phyloP scores from a whole-genome alignment of 1,284 basidiomycete species.

The Ustilago crameri region DNA sequence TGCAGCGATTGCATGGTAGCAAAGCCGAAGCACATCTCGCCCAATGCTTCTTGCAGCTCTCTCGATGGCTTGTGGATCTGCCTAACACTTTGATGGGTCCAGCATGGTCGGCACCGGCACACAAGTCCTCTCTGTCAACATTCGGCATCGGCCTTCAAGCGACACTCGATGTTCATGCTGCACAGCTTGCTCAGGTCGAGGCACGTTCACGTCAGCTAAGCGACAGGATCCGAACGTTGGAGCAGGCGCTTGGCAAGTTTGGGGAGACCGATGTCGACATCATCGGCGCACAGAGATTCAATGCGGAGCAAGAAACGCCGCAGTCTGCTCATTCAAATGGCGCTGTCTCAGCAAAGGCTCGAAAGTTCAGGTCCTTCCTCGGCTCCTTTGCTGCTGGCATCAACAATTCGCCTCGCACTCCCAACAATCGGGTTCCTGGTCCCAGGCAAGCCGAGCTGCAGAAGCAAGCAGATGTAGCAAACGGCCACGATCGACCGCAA shows the following conservation, averaged over 20 bases:
- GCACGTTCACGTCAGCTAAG: constrained; percentile 14
- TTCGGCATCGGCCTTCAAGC: constrained; percentile 9
- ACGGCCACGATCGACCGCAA: background rate
- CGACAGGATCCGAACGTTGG: constrained; percentile 20
- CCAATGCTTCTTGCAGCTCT: constrained; percentile 32
- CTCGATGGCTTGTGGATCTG: constrained; percentile 33
- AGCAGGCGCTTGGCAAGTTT: constrained; percentile 15
- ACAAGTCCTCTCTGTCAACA: constrained; percentile 2
- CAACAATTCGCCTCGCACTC: constrained; percentile 18
- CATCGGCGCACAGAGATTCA: constrained; percentile 16
- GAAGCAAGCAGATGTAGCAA: constrained; percentile 9
- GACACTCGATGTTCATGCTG: constrained; percentile 12
- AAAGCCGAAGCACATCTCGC: constrained; percentile 44
- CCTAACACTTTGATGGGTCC: constrained; percentile 11
- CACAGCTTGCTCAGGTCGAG: constrained; percentile 15
- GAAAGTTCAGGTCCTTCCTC: constrained; percentile 41
- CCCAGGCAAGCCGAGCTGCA: background rate
- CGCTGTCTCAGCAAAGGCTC: constrained; percentile 23
- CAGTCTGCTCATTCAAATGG: background rate
- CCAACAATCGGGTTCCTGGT: constrained; percentile 14
- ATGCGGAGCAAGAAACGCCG: constrained; percentile 10
- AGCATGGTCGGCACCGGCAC: constrained; percentile 1
- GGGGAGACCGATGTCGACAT: constrained; percentile 14
- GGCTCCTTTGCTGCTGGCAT: constrained; percentile 30
- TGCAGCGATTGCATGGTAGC: constrained; percentile 48